These are phyloP conservation scores for Pholiota microspora DNA, from an alignment of 768 basidiomycete species.

Conservation along the genomic window DNA sequence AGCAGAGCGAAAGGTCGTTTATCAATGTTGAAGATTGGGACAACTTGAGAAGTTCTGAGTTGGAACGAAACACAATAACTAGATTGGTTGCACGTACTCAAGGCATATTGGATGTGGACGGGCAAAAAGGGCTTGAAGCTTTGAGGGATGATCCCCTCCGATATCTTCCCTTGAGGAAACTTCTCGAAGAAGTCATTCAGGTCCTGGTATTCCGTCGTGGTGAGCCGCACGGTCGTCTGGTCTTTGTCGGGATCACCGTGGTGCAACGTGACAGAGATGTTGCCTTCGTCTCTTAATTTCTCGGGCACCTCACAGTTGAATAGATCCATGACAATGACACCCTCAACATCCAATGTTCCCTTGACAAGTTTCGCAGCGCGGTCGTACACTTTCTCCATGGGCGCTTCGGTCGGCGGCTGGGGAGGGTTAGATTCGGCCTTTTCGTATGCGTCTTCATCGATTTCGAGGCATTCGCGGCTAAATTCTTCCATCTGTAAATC, in stretches of 20 bases:
- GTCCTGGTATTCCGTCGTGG: slow-evolving; percentile 68
- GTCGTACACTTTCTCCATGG: slow-evolving; percentile 88
- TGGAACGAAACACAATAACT: slow-evolving; percentile 1
- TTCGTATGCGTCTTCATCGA: slow-evolving; percentile 58
- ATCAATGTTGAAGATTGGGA: slow-evolving; percentile 92
- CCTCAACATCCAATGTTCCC: slow-evolving; percentile 89
- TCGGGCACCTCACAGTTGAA: slow-evolving; percentile 88
- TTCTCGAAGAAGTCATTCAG: slow-evolving; percentile 77
- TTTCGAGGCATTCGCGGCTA: slow-evolving; percentile 91
- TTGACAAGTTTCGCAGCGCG: slow-evolving; percentile 88
- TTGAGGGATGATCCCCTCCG: slow-evolving; percentile 82
- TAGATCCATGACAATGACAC: slow-evolving; percentile 89
- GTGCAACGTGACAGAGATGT: slow-evolving; percentile 68
- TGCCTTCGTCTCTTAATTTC: slow-evolving; percentile 57
- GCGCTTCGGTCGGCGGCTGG: slow-evolving; percentile 36
- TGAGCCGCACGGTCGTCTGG: slow-evolving; percentile 54
- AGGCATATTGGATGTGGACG: slow-evolving; percentile 77
- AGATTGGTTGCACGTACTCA: slow-evolving; percentile 53
- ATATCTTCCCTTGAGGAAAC: slow-evolving; percentile 83
- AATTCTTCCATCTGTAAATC: slow-evolving; percentile 93
- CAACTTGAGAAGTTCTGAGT: slow-evolving; percentile 45
- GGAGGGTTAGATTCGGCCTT: slow-evolving; percentile 24
- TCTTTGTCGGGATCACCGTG: slow-evolving; percentile 57
- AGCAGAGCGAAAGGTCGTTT: slow-evolving; percentile 89
- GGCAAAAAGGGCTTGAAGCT: slow-evolving; percentile 84